Base-by-base conservation (phyloP, 352 stramenopile species). In the Phytophthora pistaciae region DNA sequence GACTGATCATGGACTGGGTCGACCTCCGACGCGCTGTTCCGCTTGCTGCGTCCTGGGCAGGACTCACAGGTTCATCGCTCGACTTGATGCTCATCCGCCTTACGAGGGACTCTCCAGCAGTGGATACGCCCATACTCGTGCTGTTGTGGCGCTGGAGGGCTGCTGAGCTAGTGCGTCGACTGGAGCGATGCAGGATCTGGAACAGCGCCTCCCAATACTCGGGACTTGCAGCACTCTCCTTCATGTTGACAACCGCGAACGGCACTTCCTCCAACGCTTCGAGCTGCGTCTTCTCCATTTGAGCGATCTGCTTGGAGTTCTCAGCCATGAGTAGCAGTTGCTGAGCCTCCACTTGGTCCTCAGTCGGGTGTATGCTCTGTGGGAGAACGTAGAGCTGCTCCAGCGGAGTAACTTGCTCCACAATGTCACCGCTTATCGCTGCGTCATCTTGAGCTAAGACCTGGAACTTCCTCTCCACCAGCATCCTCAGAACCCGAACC, bases 161-260 rank as follows among this genome's bases (percentile, higher is more conserved):
- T 9, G 65, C 16, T 0, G 78, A 85, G 25, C 60, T 79, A 3
- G 71, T 78, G 21, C 63, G 60, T 40, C 78, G 57, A 3, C 64
- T 65, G 8, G 64, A 77, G 0, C 72, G 70, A n/a, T 86, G 52
- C 2, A 91, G 40, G 16, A 86, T 76, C 18, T 84, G 72, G n/a
- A 86, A 80, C 2, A 92, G 54, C 10, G 67, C 75, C 60, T 91
- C 79, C 84, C 84, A 92, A 23, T 78, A 29, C 3, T 56, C 55
- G 6, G 57, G 40, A 21, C 23, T 23, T 0, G 2, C 31, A 11
- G 55, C 49, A 7, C 3, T 40, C 0, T 16, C 31, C 25, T 78
- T 80, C 66, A 92, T 79, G 57, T 81, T 79, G 29, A 90, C 46
- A 58, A 92, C 58, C 10, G 74, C 78, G 7, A 91, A 71, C 0